Evolutionary conservation across 805 yeast species (phyloP).

Genomic region (Limtongia smithiae): DNA sequence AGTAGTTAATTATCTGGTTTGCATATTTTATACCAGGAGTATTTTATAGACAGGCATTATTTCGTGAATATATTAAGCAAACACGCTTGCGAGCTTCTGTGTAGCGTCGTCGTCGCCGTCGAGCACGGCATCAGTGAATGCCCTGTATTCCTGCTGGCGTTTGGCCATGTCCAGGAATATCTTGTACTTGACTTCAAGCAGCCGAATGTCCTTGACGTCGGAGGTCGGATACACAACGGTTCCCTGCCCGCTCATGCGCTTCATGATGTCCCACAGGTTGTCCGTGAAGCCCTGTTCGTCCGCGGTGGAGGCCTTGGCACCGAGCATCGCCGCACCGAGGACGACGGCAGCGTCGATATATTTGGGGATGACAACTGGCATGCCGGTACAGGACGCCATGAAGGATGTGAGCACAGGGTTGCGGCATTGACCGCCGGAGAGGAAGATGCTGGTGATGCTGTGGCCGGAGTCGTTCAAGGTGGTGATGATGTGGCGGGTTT

Average conservation of each 20-base stretch:
- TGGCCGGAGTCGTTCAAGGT: conserved; percentile 82
- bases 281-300: conserved; percentile 33
- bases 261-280: conserved; percentile 80
- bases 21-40: no score
- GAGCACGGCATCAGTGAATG: conserved; percentile 50
- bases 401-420: conserved; percentile 84
- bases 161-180: conserved; percentile 84
- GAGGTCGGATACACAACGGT: conserved; percentile 66
- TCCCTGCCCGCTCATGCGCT: conserved; percentile 77
- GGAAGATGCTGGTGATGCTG: conserved; percentile 65
- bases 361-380: conserved; percentile 87
- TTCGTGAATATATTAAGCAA: no score
- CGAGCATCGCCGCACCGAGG: conserved; percentile 89
- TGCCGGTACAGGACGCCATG: conserved; percentile 87
- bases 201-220: conserved; percentile 59
- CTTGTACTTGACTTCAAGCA: conserved; percentile 75
- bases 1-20: no score
- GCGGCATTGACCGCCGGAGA: conserved; percentile 97
- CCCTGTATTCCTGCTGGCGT: conserved; percentile 74
- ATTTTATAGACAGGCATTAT: no score
- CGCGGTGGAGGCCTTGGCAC: conserved; percentile 86
- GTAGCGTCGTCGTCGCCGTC: conserved; percentile 2
- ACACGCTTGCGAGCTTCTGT: not conserved
- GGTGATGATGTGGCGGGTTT: conserved; percentile 91
- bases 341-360: conserved; percentile 97